These are phyloP conservation scores for Peronospora farinosa DNA, from an alignment of 352 stramenopile genomes.

Conservation along the genomic window DNA sequence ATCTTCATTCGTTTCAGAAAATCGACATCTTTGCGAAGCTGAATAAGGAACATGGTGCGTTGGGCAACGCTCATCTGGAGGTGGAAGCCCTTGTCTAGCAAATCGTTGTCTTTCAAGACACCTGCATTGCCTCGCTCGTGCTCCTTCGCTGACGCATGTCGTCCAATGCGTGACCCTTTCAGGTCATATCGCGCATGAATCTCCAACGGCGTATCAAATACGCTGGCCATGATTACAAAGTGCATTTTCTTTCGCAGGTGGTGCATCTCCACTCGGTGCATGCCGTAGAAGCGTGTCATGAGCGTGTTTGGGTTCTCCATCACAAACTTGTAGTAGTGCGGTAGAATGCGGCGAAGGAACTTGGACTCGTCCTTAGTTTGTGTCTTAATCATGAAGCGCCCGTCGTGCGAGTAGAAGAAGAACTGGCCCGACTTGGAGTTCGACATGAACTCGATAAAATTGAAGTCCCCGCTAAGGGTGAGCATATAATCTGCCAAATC, in stretches of 20 bases:
- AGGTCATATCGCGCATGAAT: slow-evolving; percentile 88
- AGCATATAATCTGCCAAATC: slow-evolving; percentile 87
- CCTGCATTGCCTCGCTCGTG: slow-evolving; percentile 50
- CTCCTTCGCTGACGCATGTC: slow-evolving; percentile 58
- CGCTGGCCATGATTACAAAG: slow-evolving; percentile 95
- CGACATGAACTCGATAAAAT: slow-evolving; percentile 98
- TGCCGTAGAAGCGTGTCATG: slow-evolving; percentile 95
- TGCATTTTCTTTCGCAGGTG: slow-evolving; percentile 91
- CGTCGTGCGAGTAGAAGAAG: slow-evolving; percentile 99
- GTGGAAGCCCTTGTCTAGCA: slow-evolving; percentile 80
- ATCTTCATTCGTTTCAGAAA: slow-evolving; percentile 91
- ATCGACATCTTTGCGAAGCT: slow-evolving; percentile 85
- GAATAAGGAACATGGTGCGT: slow-evolving; percentile 72
- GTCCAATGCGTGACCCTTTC: slow-evolving; percentile 87
- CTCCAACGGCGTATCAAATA: slow-evolving; percentile 92
- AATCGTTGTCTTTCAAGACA: slow-evolving; percentile 89
- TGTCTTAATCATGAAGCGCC: slow-evolving; percentile 98
- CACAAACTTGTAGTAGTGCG: slow-evolving; percentile 97
- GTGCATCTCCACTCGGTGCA: slow-evolving; percentile 97
- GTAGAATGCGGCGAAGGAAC: slow-evolving; percentile 95
- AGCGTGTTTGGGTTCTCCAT: slow-evolving; percentile 96
- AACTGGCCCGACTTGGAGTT: slow-evolving; percentile 99
- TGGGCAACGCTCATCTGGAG: slow-evolving; percentile 78
- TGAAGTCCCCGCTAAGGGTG: slow-evolving; percentile 90
- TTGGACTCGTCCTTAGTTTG: slow-evolving; percentile 98